These are phyloP conservation scores for Trebouxiophyceae sp. DNA, from an alignment of 163 green algal genomes.

Conservation along the genomic window DNA sequence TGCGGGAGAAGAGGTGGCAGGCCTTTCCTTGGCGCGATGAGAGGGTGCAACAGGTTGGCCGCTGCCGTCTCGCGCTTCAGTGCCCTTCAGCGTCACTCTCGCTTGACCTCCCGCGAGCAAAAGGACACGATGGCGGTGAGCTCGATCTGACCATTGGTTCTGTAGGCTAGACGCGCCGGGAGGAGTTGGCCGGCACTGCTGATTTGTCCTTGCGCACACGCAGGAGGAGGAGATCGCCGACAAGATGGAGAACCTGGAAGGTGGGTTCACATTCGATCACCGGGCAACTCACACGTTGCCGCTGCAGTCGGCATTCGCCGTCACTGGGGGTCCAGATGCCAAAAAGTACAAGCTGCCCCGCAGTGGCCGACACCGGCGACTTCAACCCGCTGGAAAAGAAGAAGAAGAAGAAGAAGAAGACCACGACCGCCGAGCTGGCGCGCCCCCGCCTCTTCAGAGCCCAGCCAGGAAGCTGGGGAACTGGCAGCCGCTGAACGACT, in stretches of 20 bases:
- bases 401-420: slow-evolving; percentile 50
- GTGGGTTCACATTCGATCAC: too few species aligned
- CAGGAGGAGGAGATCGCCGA: neutral
- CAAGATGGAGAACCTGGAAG: neutral
- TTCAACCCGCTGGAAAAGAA: slow-evolving; percentile 39
- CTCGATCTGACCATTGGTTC: neutral
- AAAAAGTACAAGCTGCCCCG: neutral
- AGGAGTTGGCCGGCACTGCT: neutral
- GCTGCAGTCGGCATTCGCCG: neutral
- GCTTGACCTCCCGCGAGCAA: too few species aligned
- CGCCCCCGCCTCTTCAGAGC: too few species aligned
- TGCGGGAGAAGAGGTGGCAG: neutral
- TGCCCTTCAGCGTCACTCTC: too few species aligned
- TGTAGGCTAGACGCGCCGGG: neutral
- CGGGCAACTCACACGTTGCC: neutral
- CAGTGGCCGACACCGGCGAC: slow-evolving; percentile 7
- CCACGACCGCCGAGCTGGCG: neutral
- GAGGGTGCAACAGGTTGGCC: neutral
- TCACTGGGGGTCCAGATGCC: neutral
- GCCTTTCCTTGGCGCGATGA: neutral
- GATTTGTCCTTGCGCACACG: neutral
- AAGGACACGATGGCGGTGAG: neutral
- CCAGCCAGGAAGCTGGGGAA: too few species aligned
- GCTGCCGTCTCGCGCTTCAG: neutral
- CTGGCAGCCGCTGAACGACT: too few species aligned